Conservation (phyloP, 1,139 yeast species). For the Taphrina communis region DNA sequence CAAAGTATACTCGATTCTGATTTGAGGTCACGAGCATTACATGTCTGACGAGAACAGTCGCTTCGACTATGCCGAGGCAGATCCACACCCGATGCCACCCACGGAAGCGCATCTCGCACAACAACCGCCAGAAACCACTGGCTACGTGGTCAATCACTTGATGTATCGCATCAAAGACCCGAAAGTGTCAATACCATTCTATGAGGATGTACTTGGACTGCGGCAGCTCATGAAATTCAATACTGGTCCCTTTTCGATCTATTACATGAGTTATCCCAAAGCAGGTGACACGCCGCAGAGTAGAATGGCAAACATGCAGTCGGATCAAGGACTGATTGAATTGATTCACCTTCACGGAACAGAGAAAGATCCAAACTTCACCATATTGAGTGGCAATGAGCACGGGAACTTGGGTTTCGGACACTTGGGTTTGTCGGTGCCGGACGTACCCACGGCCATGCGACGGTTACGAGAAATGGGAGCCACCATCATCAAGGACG, state of each 20-base stretch:
- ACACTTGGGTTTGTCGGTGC: constrained; percentile 4
- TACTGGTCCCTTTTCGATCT: constrained; percentile 1
- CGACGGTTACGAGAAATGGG: neutral
- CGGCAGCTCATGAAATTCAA: neutral
- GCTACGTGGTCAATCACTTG: constrained; percentile 10
- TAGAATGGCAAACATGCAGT: constrained; percentile 45
- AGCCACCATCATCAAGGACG: constrained; percentile 15
- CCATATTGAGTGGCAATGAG: neutral
- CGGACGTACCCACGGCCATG: constrained; percentile 7
- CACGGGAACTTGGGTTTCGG: constrained; percentile 57
- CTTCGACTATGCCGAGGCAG: neutral
- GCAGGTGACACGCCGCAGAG: constrained; percentile 47
- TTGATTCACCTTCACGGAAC: constrained; percentile 62
- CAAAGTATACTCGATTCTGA: too few relatives aligned
- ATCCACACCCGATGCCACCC: neutral
- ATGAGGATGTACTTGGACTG: constrained; percentile 3
- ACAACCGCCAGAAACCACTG: constrained; percentile 9
- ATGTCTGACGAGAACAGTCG: neutral
- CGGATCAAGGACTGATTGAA: constrained; percentile 33
- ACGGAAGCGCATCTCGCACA: neutral
- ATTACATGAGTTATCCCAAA: constrained; percentile 12
- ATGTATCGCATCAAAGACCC: constrained; percentile 14
- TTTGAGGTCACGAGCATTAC: neutral
- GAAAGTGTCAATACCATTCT: neutral
- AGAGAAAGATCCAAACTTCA: constrained; percentile 53